These are phyloP conservation scores for Talaromyces liani DNA, from an alignment of 495 filamentous ascomycete genomes.

Conservation along the genomic window DNA sequence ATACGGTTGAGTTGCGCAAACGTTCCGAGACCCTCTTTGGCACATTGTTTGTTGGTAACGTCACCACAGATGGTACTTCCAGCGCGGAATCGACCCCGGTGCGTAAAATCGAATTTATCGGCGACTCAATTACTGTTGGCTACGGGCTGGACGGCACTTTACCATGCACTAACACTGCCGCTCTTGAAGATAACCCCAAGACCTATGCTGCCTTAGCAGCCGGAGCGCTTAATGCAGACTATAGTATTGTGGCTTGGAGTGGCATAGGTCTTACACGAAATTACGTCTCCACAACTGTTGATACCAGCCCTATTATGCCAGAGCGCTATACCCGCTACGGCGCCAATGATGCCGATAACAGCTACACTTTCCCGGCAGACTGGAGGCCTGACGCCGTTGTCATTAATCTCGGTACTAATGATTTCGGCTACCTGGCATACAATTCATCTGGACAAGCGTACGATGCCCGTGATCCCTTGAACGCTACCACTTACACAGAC, in stretches of 20 bases:
- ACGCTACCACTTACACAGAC: conserved; percentile 5
- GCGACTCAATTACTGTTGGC: conserved; percentile 14
- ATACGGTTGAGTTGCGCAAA: conserved; percentile 11
- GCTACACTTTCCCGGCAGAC: conserved; percentile 10
- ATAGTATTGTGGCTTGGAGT: conserved; percentile 14
- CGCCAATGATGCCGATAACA: conserved; percentile 12
- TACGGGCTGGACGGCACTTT: conserved; percentile 12
- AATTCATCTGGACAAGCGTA: background rate
- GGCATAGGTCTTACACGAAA: conserved; percentile 12
- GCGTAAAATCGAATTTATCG: conserved; percentile 12
- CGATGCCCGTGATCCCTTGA: conserved; percentile 5
- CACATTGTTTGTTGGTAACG: conserved; percentile 8
- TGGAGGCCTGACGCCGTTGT: conserved; percentile 11
- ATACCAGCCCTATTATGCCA: conserved; percentile 14
- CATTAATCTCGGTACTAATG: conserved; percentile 14
- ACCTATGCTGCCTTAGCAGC: conserved; percentile 12
- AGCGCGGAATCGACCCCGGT: background rate
- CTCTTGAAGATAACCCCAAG: conserved; percentile 13
- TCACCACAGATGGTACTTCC: conserved; percentile 11
- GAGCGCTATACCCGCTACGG: conserved; percentile 13
- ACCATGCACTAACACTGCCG: conserved; percentile 14
- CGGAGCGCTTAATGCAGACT: conserved; percentile 9
- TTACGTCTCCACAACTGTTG: conserved; percentile 8
- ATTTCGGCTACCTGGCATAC: conserved; percentile 9
- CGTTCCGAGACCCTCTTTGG: conserved; percentile 13